Evolutionary conservation across 352 stramenopile species (phyloP), one percentile per base, ranked within the genome.

Genomic region (Phytopythium vexans): DNA sequence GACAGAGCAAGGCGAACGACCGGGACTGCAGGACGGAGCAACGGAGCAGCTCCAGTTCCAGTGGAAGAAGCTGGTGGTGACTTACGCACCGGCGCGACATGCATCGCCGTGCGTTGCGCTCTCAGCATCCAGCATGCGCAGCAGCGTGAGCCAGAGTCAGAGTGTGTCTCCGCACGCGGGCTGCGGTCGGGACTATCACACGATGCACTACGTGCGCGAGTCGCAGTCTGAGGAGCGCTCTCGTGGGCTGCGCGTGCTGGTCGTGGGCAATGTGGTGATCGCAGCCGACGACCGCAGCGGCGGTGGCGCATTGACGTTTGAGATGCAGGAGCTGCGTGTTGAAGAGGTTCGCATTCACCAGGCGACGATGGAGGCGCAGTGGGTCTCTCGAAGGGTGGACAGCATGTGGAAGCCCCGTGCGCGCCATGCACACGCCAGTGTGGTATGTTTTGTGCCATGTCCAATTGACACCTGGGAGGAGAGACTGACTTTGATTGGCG

Each of bases 121-220:
- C 36, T 70, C 59, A 37, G 49, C 53, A 43, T 27, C 37, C 42
- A 43, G 41, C 31, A 46, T 47, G 44, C 42, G 52, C 58, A 52
- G 44, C 35, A 34, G 56, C 51, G 9, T 49, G 41, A 8, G 40
- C 54, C n/a, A 41, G 53, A 40, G 16, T 43, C 59, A 52, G 27
- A 6, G 32, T 11, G 46, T 44, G 34, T 62, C 46, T 8, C 39
- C 54, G 38, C 61, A 66, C 36, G 44, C 57, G 12, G 58, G 64
- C 51, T 44, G 54, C 49, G 62, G 63, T 31, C 74, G 81, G 37
- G 74, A 87, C 54, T 77, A 86, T 54, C 77, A 88, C 62, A 73
- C 74, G 9, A 89, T 91, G 77, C 81, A 91, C 62, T 91, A 91
- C 52, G 63, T 89, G 7, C 55, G 74, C 34, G 54, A 63, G 15